These are phyloP conservation scores for Colletotrichum godetiae DNA, from an alignment of 2,329 filamentous ascomycete species.

Conservation along the genomic window DNA sequence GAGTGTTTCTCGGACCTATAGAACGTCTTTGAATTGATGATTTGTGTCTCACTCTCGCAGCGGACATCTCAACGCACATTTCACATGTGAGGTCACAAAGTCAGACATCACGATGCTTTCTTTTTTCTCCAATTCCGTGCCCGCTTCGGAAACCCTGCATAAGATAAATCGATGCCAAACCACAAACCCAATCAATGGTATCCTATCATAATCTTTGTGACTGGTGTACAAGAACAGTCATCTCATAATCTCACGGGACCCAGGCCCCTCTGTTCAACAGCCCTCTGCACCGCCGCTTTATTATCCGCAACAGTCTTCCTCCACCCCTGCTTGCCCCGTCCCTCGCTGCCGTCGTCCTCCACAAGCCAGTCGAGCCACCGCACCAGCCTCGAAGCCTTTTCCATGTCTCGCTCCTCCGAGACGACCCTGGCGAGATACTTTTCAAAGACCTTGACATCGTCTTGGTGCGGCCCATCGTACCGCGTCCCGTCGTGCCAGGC, in stretches of 20 bases:
- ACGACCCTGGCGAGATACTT: conserved; percentile 81
- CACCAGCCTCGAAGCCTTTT: conserved; percentile 77
- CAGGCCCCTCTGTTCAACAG: conserved; percentile 67
- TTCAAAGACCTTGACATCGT: conserved; percentile 81
- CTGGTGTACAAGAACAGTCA: not conserved
- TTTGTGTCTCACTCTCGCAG: not conserved
- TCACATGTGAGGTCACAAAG: not conserved
- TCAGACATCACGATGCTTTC: not conserved
- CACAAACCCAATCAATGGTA: conserved; percentile 3
- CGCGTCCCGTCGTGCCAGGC: conserved; percentile 81
- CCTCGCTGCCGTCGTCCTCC: conserved; percentile 55
- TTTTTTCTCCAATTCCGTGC: not conserved
- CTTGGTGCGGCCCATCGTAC: conserved; percentile 79
- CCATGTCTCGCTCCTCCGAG: conserved; percentile 79
- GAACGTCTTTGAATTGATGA: not conserved
- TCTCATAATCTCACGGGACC: conserved; percentile 62
- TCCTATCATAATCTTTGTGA: conserved; percentile 25
- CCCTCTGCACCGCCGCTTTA: conserved; percentile 64
- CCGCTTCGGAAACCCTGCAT: not conserved
- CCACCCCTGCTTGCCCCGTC: conserved; percentile 59
- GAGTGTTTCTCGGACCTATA: not conserved
- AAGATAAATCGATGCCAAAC: not conserved
- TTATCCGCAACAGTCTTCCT: conserved; percentile 53
- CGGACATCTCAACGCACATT: not conserved
- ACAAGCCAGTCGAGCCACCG: conserved; percentile 74